Base-by-base conservation (phyloP, 768 basidiomycete genomes). In the Amanita pallidorosea region DNA sequence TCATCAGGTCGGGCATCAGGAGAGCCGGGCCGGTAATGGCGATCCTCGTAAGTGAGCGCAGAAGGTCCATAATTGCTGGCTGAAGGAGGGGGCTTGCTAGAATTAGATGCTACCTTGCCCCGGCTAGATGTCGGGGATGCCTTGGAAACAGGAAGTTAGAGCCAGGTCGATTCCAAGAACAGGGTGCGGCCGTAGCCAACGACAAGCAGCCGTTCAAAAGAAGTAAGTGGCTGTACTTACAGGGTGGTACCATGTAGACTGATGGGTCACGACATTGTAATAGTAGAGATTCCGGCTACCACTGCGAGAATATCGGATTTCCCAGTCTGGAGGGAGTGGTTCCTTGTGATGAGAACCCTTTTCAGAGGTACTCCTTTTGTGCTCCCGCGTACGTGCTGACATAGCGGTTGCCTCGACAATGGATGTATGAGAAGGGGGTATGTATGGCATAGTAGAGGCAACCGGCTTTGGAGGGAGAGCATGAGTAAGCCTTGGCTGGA, bases 391-490 rank as follows among this genome's bases (percentile, higher is more conserved):
- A 53, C 38, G 46, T 18, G 55, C 45, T n/a, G 70, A 71, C 80
- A 83, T 83, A 35, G 78, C 70, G 57, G 78, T 79, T 53, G 79
- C 80, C 57, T 76, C 74, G 58, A 79, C 76, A 58, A 79, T 76
- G 49, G 74, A 76, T 47, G 77, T 72, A 55, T 78, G 73, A 61
- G 79, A 75, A 43, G 76, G 73, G 55, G 78, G 70, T 45, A 78
- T 62, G 60, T 74, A 76, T 51, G 76, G 72, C 46, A 76, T 72
- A 54, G 57, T 71, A 41, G 73, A 67, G 41, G 74, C 67, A 29
- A 75, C 68, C 42, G 83, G 83, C 63, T 85, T 85, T 3, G 83
- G 77, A 17, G 83, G 83, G 15, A 85, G 69, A 25, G 81, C 80
- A 59, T 85, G 83, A n/a, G 73, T 78, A 42, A 83, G 61, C 45